Percentiles rank a stretch among this genome's conserved stretches.
Conservation (phyloP, 768 basidiomycete species). For the Termitomyces sp. region DNA sequence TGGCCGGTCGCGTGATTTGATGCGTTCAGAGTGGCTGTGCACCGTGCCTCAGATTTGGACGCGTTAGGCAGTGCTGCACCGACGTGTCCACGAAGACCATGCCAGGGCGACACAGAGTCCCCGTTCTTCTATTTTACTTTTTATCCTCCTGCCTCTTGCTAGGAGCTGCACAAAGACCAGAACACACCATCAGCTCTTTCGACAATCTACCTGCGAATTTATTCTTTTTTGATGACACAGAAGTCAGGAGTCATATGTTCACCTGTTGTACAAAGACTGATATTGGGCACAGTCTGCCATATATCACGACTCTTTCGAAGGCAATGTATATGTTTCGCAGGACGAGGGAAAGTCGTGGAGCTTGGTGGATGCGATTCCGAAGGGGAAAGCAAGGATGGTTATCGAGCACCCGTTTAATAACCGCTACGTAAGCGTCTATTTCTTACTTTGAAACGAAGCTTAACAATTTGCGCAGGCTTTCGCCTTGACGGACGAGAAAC, state of each 20-base stretch:
- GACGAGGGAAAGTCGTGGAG: constrained; percentile 82
- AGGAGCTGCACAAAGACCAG: constrained; percentile 36
- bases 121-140: constrained; percentile 14
- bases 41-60: constrained; percentile 6
- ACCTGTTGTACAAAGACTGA: constrained; percentile 5
- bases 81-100: constrained; percentile 20
- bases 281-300: constrained; percentile 42
- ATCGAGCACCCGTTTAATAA: constrained; percentile 86
- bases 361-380: constrained; percentile 42
- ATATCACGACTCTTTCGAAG: constrained; percentile 69
- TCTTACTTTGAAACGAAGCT: not conserved
- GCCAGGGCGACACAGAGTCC: constrained; percentile 16
- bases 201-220: constrained; percentile 67
- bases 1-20: not conserved
- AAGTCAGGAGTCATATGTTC: constrained; percentile 41
- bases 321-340: constrained; percentile 69
- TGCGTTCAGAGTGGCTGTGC: constrained; percentile 10
- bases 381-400: constrained; percentile 61
- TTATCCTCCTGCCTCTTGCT: constrained; percentile 12
- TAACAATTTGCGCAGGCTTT: constrained; percentile 61
- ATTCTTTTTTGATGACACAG: constrained; percentile 91
- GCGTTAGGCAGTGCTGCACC: constrained; percentile 2
- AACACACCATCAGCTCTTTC: constrained; percentile 48
- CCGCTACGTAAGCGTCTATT: constrained; percentile 46
- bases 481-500: constrained; percentile 66